A percentile compares a stretch with the other conserved stretches of the same genome.
phyloP scores from a whole-genome alignment of 2,329 filamentous ascomycete genomes.

The Metarhizium robertsii region DNA sequence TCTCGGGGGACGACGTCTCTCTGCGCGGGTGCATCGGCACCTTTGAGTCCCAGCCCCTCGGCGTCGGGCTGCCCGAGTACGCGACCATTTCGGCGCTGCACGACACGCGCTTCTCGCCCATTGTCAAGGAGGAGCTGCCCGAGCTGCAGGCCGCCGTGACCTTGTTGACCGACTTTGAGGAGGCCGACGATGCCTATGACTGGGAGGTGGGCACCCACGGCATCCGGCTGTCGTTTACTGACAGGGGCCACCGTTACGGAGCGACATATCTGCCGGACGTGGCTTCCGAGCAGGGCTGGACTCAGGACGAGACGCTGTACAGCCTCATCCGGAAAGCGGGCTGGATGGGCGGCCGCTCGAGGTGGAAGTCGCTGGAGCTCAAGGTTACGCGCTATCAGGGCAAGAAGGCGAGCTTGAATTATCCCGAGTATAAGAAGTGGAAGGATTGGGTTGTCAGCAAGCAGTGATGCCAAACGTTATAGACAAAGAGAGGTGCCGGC shows the following conservation, averaged over 20 bases:
- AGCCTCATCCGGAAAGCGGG: slow-evolving; percentile 93
- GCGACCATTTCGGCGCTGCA: slow-evolving; percentile 67
- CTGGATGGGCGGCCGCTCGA: slow-evolving; percentile 71
- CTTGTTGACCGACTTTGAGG: slow-evolving; percentile 77
- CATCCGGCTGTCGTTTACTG: slow-evolving; percentile 74
- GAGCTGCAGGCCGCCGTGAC: slow-evolving; percentile 61
- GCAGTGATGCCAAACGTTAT: slow-evolving; percentile 9
- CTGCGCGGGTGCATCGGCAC: slow-evolving; percentile 95
- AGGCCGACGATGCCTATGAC: slow-evolving; percentile 62
- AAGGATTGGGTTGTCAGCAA: slow-evolving; percentile 50
- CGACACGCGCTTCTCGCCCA: slow-evolving; percentile 52
- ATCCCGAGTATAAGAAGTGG: slow-evolving; percentile 71
- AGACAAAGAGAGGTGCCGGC: background rate
- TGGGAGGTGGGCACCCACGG: slow-evolving; percentile 86
- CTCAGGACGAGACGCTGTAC: slow-evolving; percentile 80
- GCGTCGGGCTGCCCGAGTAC: slow-evolving; percentile 66
- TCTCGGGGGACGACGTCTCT: slow-evolving; percentile 36
- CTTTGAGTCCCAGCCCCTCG: slow-evolving; percentile 69
- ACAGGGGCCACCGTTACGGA: slow-evolving; percentile 64
- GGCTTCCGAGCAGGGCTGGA: slow-evolving; percentile 87
- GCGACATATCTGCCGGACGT: slow-evolving; percentile 92
- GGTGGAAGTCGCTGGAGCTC: slow-evolving; percentile 73
- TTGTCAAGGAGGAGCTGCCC: slow-evolving; percentile 44
- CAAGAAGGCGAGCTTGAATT: slow-evolving; percentile 61
- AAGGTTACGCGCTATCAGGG: slow-evolving; percentile 81